Conservation (phyloP, 768 basidiomycete species). For the Xanthoconium stramineum region DNA sequence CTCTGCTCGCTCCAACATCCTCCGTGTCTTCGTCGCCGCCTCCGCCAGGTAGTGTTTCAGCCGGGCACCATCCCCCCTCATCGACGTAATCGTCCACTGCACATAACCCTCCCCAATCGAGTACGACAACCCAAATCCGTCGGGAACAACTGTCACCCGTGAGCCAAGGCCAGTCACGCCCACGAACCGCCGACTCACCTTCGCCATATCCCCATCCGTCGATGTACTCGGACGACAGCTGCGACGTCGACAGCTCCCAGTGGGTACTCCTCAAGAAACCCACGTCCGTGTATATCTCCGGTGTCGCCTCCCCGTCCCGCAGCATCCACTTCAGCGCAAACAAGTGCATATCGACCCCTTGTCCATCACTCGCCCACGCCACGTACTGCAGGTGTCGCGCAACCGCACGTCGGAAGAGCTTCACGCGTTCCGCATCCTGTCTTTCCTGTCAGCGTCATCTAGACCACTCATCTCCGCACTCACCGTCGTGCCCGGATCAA, state of each 20-base stretch:
- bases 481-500: slow-evolving; percentile 50
- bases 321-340: slow-evolving; percentile 89
- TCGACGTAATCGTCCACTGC: slow-evolving; percentile 87
- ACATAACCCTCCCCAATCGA: slow-evolving; percentile 81
- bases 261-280: slow-evolving; percentile 69
- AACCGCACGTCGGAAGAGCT: slow-evolving; percentile 72
- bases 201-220: slow-evolving; percentile 99
- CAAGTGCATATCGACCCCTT: slow-evolving; percentile 93
- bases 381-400: slow-evolving; percentile 85
- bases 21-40: slow-evolving; percentile 73
- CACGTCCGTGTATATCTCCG: slow-evolving; percentile 70
- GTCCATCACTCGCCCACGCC: slow-evolving; percentile 88
- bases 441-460: slow-evolving; percentile 1
- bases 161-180: slow-evolving; percentile 3
- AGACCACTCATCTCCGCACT: slow-evolving; percentile 10
- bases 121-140: slow-evolving; percentile 91
- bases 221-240: slow-evolving; percentile 75
- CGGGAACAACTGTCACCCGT: slow-evolving; percentile 66
- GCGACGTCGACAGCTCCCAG: slow-evolving; percentile 93
- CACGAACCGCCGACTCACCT: slow-evolving; percentile 47
- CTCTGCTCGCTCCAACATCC: slow-evolving; percentile 64
- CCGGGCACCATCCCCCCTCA: slow-evolving; percentile 50
- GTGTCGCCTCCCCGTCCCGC: slow-evolving; percentile 66
- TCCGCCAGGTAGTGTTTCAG: slow-evolving; percentile 71
- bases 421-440: slow-evolving; percentile 55